Percentiles rank a stretch among this genome's conserved stretches.
phyloP scores from a whole-genome alignment of 768 basidiomycete species.

The Lactarius akahatsu region DNA sequence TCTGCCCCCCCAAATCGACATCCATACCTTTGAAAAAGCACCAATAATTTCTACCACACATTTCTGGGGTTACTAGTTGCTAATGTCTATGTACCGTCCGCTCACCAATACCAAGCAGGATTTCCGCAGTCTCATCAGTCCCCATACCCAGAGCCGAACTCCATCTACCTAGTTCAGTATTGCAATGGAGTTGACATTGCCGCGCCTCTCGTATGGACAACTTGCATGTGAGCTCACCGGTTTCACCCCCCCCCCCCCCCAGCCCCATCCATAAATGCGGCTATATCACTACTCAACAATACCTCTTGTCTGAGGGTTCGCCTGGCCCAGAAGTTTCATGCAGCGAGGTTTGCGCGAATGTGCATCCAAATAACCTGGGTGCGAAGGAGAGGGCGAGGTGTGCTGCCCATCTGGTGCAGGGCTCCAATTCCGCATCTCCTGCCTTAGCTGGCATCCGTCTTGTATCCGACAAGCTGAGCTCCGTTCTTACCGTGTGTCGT shows the following conservation, averaged over 20 bases:
- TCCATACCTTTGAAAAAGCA: not conserved
- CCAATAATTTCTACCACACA: not conserved
- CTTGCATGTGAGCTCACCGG: too few species aligned
- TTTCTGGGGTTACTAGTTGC: not conserved
- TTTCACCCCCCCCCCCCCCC: too few species aligned
- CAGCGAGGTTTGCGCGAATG: not conserved
- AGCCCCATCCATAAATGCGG: too few species aligned
- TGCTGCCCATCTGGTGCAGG: not conserved
- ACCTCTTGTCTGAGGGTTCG: not conserved
- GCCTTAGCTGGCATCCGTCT: not conserved
- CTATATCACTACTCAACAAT: not conserved
- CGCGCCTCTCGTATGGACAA: too few species aligned
- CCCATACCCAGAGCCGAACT: not conserved
- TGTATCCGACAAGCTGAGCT: not conserved
- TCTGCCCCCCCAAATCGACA: not conserved
- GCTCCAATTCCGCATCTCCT: not conserved
- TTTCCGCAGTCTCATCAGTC: not conserved
- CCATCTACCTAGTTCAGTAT: not conserved
- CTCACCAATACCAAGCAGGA: not conserved
- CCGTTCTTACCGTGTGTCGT: not conserved
- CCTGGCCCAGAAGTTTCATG: not conserved
- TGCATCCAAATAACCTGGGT: too few species aligned
- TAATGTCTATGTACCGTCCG: not conserved
- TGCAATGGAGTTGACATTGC: too few species aligned
- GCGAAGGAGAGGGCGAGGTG: too few species aligned